Conservation (phyloP, 306 rosid genomes). For the Abrus pulchellus region DNA sequence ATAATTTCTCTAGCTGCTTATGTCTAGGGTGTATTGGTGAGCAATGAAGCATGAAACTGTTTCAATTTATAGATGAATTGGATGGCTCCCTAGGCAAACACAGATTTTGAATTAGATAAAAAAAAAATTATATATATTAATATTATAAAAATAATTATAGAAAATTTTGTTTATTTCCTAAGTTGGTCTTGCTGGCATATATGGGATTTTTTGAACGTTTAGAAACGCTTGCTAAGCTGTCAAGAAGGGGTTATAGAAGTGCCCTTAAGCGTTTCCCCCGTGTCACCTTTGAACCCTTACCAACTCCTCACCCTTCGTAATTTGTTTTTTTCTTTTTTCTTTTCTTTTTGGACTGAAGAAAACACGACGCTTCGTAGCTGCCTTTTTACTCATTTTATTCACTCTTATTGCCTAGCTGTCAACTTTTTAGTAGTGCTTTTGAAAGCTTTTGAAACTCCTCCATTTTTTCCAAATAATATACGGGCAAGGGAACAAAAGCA, state of each 20-base stretch:
- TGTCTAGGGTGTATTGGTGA: neutral
- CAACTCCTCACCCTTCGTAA: neutral
- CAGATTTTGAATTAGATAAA: neutral
- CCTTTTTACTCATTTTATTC: neutral
- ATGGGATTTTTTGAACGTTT: neutral
- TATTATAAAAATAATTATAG: neutral
- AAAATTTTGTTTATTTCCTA: neutral
- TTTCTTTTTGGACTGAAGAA: no score
- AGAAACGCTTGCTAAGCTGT: neutral
- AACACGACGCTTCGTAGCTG: no score
- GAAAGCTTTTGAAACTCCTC: neutral
- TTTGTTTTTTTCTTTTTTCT: no score
- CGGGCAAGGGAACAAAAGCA: neutral
- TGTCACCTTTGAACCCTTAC: neutral
- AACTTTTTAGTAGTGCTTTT: neutral
- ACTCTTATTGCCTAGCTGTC: neutral
- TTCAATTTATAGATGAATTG: neutral
- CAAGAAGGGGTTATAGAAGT: neutral
- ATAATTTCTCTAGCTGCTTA: neutral
- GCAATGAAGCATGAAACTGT: neutral
- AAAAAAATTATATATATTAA: neutral
- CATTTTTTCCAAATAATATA: neutral
- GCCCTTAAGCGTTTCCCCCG: neutral
- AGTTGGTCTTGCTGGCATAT: neutral
- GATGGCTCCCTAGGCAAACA: neutral